These are phyloP conservation scores for Ascoidea rubescens DNA, from an alignment of 805 yeast species.

Conservation along the genomic window DNA sequence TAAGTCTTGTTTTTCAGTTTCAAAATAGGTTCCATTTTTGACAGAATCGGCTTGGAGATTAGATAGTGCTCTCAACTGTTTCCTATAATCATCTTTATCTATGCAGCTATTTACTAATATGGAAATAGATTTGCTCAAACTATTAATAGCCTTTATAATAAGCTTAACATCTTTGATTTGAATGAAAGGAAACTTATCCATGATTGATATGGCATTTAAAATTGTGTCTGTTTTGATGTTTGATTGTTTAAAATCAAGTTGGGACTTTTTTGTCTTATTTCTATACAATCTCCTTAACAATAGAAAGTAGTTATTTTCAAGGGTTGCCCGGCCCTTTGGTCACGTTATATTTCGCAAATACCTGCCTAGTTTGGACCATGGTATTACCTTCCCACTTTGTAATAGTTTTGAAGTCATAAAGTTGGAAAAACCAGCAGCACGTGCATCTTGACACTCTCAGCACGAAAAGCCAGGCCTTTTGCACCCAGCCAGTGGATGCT, in stretches of 20 bases:
- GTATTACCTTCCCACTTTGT: not conserved
- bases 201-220: too few species aligned
- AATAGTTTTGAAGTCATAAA: not conserved
- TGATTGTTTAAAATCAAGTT: too few species aligned
- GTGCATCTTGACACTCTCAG: not conserved
- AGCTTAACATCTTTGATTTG: too few species aligned
- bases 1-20: too few species aligned
- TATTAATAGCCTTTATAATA: too few species aligned
- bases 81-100: not conserved
- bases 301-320: too few species aligned
- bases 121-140: not conserved
- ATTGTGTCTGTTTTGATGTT: too few species aligned
- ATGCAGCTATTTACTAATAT: not conserved
- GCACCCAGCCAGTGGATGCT: not conserved
- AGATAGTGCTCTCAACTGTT: not conserved
- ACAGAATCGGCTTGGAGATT: not conserved
- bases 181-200: too few species aligned
- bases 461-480: not conserved
- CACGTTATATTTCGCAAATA: not conserved
- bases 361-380: not conserved
- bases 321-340: not conserved
- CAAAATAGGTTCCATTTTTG: too few species aligned
- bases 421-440: not conserved
- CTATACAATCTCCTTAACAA: too few species aligned
- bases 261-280: too few species aligned